Evolutionary conservation across 129 eudicot genomes (phyloP).

Genomic region (Arctium minus): DNA sequence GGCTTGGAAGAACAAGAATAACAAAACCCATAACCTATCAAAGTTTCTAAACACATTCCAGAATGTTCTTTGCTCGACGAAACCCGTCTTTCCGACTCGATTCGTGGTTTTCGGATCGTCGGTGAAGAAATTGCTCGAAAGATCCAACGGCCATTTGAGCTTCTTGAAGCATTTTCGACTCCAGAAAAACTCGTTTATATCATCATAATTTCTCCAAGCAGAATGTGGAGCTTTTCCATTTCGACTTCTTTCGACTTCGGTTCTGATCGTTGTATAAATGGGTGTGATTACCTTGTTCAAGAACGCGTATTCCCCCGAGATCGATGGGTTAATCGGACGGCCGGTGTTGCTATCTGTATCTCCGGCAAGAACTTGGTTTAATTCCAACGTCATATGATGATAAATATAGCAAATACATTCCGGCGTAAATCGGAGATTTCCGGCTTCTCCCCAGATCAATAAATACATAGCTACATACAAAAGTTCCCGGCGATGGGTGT

Average conservation of each 20-base stretch:
- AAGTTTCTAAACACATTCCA: constrained; percentile 90
- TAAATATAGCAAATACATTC: constrained; percentile 82
- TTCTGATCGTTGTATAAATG: constrained; percentile 45
- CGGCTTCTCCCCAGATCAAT: constrained; percentile 91
- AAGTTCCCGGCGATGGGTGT: constrained; percentile 63
- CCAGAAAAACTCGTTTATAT: constrained; percentile 90
- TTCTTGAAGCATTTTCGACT: constrained; percentile 69
- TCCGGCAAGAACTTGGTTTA: constrained; percentile 63
- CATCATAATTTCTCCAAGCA: constrained; percentile 96
- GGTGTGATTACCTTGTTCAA: constrained; percentile 55
- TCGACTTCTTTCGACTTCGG: constrained; percentile 68
- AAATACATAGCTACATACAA: constrained; percentile 71
- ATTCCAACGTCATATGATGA: constrained; percentile 72
- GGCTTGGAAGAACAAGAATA: constrained; percentile 73
- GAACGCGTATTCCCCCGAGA: constrained; percentile 57
- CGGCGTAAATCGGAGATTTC: constrained; percentile 69
- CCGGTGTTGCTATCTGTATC: constrained; percentile 55
- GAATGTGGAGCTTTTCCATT: constrained; percentile 87
- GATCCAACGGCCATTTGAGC: constrained; percentile 75
- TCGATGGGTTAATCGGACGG: constrained; percentile 45
- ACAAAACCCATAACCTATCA: constrained; percentile 81
- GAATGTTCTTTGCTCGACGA: constrained; percentile 88
- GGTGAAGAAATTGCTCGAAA: constrained; percentile 40
- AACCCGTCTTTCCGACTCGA: constrained; percentile 87
- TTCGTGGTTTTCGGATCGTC: constrained; percentile 28